These are phyloP conservation scores for Dysphania ambrosioides DNA, from an alignment of 148 eudicot genomes.

Conservation along the genomic window DNA sequence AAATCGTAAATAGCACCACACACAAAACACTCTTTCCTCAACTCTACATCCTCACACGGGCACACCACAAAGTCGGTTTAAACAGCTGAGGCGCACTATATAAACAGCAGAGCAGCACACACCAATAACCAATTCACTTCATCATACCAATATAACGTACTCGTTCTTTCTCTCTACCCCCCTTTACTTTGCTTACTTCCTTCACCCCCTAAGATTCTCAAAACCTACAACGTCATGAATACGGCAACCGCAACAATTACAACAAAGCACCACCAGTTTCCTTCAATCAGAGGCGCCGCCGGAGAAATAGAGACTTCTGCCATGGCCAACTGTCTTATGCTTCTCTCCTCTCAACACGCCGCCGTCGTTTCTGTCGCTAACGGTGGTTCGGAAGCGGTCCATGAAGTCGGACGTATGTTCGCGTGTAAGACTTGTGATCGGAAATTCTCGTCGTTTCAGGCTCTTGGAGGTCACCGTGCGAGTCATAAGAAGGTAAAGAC, in stretches of 20 bases:
- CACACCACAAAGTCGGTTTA: slow-evolving; percentile 22
- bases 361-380: neutral
- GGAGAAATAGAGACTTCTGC: slow-evolving; percentile 21
- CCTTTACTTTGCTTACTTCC: neutral
- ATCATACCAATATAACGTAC: too few species aligned
- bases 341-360: neutral
- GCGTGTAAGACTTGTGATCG: slow-evolving; percentile 51
- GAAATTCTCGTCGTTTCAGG: slow-evolving; percentile 52
- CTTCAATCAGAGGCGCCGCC: slow-evolving; percentile 17
- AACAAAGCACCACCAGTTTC: neutral
- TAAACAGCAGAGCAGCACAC: neutral
- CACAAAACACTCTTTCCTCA: neutral
- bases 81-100: slow-evolving; percentile 16
- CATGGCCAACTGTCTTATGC: slow-evolving; percentile 23
- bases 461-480: slow-evolving; percentile 67
- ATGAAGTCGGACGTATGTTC: slow-evolving; percentile 25
- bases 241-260: neutral
- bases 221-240: neutral
- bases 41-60: neutral
- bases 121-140: neutral
- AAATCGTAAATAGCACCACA: slow-evolving; percentile 7
- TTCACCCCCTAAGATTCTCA: neutral
- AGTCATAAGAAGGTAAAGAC: slow-evolving; percentile 46
- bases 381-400: too few species aligned
- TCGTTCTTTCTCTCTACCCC: neutral